phyloP scores from a whole-genome alignment of 371 early-diverging fungal species.

The Capillidium heterosporum region DNA sequence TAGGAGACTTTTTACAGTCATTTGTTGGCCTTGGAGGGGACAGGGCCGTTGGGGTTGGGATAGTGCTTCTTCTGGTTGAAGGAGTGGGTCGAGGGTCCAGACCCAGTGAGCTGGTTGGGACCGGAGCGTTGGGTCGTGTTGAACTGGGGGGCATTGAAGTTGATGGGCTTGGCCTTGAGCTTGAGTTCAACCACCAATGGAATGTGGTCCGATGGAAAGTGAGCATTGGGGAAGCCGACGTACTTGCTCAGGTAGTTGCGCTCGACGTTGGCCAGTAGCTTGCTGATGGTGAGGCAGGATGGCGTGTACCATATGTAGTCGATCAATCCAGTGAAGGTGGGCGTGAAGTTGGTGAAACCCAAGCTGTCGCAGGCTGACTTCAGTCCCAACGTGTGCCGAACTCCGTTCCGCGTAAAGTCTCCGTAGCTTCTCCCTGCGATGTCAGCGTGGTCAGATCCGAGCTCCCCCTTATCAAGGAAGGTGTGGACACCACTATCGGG shows the following conservation, averaged over 20 bases:
- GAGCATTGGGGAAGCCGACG: conserved; percentile 91
- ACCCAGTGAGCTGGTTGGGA: neutral
- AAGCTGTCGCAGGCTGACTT: conserved; percentile 61
- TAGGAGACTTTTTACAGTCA: too few species aligned
- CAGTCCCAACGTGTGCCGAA: conserved; percentile 59
- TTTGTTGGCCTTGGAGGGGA: too few species aligned
- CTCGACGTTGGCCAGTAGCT: conserved; percentile 72
- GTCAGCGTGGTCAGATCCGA: conserved; percentile 68
- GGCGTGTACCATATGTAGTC: conserved; percentile 95
- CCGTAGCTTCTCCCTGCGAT: conserved; percentile 68
- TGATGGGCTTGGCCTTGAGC: conserved; percentile 9
- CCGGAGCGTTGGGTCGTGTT: neutral
- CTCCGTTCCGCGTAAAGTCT: conserved; percentile 65
- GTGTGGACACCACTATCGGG: conserved; percentile 87
- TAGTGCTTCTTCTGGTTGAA: conserved; percentile 5
- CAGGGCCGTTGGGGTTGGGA: too few species aligned
- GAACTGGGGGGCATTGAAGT: conserved; percentile 6
- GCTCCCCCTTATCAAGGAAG: conserved; percentile 45
- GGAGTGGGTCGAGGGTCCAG: conserved; percentile 1
- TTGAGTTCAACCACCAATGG: conserved; percentile 13
- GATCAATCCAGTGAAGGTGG: conserved; percentile 78
- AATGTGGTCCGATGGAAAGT: conserved; percentile 85
- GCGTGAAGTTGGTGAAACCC: conserved; percentile 91
- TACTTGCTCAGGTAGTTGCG: conserved; percentile 48
- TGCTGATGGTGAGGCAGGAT: conserved; percentile 52